Evolutionary conservation across 208 protist species (phyloP).

Genomic region (Balamuthia mandrillaris): DNA sequence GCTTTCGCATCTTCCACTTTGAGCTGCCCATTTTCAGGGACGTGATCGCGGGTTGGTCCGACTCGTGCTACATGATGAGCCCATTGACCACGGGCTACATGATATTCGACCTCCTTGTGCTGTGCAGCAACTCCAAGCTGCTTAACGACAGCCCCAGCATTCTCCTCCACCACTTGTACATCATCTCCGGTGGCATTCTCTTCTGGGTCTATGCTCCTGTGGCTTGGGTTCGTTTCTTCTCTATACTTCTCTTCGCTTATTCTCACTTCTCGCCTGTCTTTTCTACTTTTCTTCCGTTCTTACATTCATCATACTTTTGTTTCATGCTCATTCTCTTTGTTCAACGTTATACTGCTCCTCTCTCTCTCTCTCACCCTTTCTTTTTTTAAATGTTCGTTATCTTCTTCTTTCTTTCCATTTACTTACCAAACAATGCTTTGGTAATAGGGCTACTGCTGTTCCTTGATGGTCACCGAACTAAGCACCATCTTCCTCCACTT

Average conservation of each 20-base stretch:
- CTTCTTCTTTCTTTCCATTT: too few relatives aligned
- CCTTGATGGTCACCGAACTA: constrained; percentile 9
- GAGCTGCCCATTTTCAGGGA: not conserved
- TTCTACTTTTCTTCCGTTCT: too few relatives aligned
- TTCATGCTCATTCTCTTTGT: not conserved
- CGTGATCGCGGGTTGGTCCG: not conserved
- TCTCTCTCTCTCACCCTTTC: not conserved
- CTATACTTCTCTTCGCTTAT: too few relatives aligned
- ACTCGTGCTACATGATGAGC: constrained; percentile 5
- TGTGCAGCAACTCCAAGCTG: not conserved
- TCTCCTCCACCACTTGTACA: not conserved
- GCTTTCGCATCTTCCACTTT: not conserved
- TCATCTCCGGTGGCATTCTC: not conserved
- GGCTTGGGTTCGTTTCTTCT: not conserved
- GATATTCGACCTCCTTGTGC: not conserved
- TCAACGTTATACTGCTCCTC: not conserved
- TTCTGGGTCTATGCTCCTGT: not conserved
- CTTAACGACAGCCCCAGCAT: not conserved
- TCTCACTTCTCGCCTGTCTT: too few relatives aligned
- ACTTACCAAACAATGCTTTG: too few relatives aligned
- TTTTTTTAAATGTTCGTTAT: not conserved
- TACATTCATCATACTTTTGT: not conserved
- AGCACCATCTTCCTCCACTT: constrained; percentile 22
- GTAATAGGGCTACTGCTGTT: too few relatives aligned
- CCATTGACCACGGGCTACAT: constrained; percentile 2